These are phyloP conservation scores for Cytospora piceae DNA, from an alignment of 2,329 filamentous ascomycete species.

Conservation along the genomic window DNA sequence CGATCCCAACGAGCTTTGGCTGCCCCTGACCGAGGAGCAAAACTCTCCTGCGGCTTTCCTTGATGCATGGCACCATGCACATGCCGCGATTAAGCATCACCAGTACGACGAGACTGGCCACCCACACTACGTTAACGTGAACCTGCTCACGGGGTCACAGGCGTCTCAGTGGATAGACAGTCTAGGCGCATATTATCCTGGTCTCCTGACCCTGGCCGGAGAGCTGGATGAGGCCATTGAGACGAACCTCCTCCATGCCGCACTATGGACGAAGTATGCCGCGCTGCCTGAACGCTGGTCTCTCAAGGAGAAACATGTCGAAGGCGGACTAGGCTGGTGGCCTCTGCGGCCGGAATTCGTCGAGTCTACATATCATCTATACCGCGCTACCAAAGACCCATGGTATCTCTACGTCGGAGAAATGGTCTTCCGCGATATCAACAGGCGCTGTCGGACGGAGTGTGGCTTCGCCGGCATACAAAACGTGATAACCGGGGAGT, in stretches of 20 bases:
- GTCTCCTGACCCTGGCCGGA: constrained; percentile 81
- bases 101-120: constrained; percentile 84
- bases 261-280: constrained; percentile 93
- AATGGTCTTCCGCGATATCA: constrained; percentile 90
- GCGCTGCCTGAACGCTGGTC: constrained; percentile 95
- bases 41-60: constrained; percentile 80
- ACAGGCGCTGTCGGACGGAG: constrained; percentile 81
- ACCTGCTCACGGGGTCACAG: constrained; percentile 84
- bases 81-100: constrained; percentile 85
- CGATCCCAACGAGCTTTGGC: constrained; percentile 66
- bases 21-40: constrained; percentile 64
- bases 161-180: constrained; percentile 96
- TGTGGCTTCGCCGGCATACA: constrained; percentile 94
- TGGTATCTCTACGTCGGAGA: constrained; percentile 97
- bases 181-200: constrained; percentile 92
- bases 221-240: constrained; percentile 90
- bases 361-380: constrained; percentile 96
- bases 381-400: constrained; percentile 87
- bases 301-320: constrained; percentile 78
- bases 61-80: constrained; percentile 80
- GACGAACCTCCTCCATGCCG: constrained; percentile 87
- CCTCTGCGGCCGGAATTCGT: constrained; percentile 94
- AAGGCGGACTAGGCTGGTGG: constrained; percentile 91
- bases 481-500: constrained; percentile 80
- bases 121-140: constrained; percentile 90